Conservation (phyloP, 139 green algal genomes). For the Chlorella sorokiniana region DNA sequence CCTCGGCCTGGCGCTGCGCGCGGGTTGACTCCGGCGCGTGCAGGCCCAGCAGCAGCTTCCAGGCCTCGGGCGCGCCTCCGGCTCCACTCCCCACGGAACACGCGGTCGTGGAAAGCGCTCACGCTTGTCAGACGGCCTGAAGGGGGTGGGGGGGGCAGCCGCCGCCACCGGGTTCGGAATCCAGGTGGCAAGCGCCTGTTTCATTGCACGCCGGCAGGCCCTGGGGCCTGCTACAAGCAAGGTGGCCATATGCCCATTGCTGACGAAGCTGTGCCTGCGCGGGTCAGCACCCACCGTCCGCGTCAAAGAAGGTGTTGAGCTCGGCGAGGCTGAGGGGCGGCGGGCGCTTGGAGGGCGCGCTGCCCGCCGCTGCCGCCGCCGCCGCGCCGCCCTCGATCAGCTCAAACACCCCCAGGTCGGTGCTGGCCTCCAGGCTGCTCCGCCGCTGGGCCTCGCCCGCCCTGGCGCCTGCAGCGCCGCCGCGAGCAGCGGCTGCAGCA, state of each 20-base stretch:
- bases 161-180: neutral
- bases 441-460: neutral
- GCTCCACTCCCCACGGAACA: conserved; percentile 69
- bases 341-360: conserved; percentile 2
- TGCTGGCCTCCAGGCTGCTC: conserved; percentile 41
- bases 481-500: neutral
- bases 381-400: conserved; percentile 54
- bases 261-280: neutral
- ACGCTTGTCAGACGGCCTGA: conserved; percentile 66
- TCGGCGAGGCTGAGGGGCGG: conserved; percentile 46
- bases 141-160: neutral
- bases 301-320: conserved; percentile 57
- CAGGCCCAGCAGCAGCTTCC: conserved; percentile 87
- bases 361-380: conserved; percentile 13
- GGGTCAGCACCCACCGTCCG: conserved; percentile 27
- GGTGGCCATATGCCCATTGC: too few relatives aligned
- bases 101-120: conserved; percentile 57
- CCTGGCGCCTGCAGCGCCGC: conserved; percentile 6
- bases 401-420: conserved; percentile 70
- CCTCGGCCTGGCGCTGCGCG: conserved; percentile 38
- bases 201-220: too few relatives aligned
- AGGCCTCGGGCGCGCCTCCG: conserved; percentile 62
- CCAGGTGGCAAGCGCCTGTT: neutral
- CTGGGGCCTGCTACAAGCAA: too few relatives aligned
- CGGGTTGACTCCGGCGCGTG: conserved; percentile 49